Evolutionary conservation across 2,329 filamentous ascomycete genomes (phyloP), one percentile per base, ranked within the genome.

Genomic region (Colletotrichum sp.): DNA sequence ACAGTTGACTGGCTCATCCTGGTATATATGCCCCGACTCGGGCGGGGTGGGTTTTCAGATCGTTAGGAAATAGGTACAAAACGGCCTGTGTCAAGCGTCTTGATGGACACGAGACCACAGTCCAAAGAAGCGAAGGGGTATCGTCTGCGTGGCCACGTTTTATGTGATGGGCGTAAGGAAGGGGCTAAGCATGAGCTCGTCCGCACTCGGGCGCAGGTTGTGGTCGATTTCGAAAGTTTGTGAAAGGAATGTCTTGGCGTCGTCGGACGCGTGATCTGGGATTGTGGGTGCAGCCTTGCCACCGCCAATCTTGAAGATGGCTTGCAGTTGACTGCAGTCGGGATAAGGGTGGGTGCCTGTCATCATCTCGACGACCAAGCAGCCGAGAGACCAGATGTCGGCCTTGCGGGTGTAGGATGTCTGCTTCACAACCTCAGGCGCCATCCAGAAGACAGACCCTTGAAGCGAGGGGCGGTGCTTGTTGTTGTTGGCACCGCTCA

Each of bases 371-470:
- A 99, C 96, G 16, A 99, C 95, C 68, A 99, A 89, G 84, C 97
- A 99, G 39, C 97, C 97, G 28, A 99, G 91, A 61, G 95, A 98
- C 97, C 97, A 99, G 80, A 99, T 99, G 82, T 99, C 97, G 16
- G 97, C 97, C 87, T 99, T 99, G 86, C 96, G 95, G 7, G 96
- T 99, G 86, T 99, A 98, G 7, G 96, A 96, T 4, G 96, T 99
- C 86, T 99, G 97, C 82, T 97, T 97, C 77, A 99, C 97, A 24
- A 99, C 97, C 87, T 99, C 97, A 10, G 97, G 97, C 1, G 97
- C 97, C 97, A 99, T 99, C 97, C 97, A 99, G 87, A 98, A 99
- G 68, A 99, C 97, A 30, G 96, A 98, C 16, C 97, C 97, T 84
- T 99, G 97, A 5, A 99, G 91, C 2, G 96, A 99, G 4, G 93